A percentile compares a stretch with the other conserved stretches of the same genome.
Evolutionary conservation across 2,329 filamentous ascomycete species (phyloP).

Genomic region (Lasiodiplodia sp.): DNA sequence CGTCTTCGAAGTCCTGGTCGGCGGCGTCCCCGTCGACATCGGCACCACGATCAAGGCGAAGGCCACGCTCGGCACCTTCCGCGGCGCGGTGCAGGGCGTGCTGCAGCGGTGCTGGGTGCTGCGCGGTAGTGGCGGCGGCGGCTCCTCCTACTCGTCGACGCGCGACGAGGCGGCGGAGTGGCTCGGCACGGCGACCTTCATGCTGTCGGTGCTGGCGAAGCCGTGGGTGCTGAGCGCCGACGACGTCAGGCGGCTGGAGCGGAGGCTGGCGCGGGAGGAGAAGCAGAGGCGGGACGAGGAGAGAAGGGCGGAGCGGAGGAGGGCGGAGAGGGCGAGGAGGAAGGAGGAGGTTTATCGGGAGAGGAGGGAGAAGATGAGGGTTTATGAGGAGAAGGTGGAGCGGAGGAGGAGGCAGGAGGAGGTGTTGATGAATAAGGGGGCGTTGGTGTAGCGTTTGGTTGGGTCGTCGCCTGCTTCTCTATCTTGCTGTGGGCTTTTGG

Average conservation of each 20-base stretch:
- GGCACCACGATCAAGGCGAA: slow-evolving; percentile 64
- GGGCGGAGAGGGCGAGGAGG: slow-evolving; percentile 45
- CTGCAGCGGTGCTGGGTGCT: slow-evolving; percentile 61
- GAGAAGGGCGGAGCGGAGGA: slow-evolving; percentile 41
- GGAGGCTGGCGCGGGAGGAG: slow-evolving; percentile 45
- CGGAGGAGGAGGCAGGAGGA: slow-evolving; percentile 52
- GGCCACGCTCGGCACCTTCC: slow-evolving; percentile 62
- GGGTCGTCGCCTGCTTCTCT: not conserved
- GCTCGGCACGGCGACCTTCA: slow-evolving; percentile 58
- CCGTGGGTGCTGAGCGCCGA: slow-evolving; percentile 60
- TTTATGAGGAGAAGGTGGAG: slow-evolving; percentile 51
- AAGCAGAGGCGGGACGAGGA: slow-evolving; percentile 45
- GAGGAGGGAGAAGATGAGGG: slow-evolving; percentile 40
- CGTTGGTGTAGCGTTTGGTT: slow-evolving; percentile 39
- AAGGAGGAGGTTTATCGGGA: slow-evolving; percentile 43
- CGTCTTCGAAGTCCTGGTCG: slow-evolving; percentile 53
- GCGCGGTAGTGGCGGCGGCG: slow-evolving; percentile 6
- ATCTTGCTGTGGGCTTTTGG: too few relatives aligned
- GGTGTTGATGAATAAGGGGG: slow-evolving; percentile 51
- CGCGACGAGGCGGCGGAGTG: slow-evolving; percentile 63
- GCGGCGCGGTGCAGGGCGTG: slow-evolving; percentile 59
- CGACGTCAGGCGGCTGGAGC: slow-evolving; percentile 50
- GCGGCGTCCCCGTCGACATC: slow-evolving; percentile 46
- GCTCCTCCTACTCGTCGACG: slow-evolving; percentile 50
- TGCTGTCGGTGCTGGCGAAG: slow-evolving; percentile 56